A percentile compares a stretch with the other conserved stretches of the same genome.
Conservation (phyloP, 2,329 filamentous ascomycete species). For the Penicillium freii region DNA sequence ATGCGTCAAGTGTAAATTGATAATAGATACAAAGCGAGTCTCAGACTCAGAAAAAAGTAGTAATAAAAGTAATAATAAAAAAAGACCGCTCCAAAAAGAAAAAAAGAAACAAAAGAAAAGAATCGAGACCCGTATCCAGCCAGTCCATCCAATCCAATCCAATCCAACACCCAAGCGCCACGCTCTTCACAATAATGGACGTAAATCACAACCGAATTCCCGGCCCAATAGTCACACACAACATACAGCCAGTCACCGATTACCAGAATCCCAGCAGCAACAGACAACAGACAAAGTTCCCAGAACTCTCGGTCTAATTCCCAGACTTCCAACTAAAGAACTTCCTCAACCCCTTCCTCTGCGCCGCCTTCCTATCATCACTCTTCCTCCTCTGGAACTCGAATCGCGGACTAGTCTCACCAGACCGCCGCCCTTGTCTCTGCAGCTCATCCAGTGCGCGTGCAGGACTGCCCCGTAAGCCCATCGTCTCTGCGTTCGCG, state of each 20-base stretch:
- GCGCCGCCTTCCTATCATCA: slow-evolving; percentile 15
- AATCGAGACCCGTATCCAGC: slow-evolving; percentile 1
- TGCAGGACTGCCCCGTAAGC: slow-evolving; percentile 19
- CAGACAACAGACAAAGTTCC: background rate
- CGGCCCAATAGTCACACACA: background rate
- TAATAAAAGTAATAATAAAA: slow-evolving; percentile 2
- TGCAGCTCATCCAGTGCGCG: slow-evolving; percentile 25
- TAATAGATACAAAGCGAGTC: slow-evolving; percentile 5
- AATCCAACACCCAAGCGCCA: background rate
- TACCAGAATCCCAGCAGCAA: background rate
- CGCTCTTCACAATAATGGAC: background rate
- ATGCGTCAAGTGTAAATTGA: background rate
- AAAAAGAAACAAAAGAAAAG: background rate
- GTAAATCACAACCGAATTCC: background rate
- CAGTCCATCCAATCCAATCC: background rate
- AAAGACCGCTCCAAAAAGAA: background rate
- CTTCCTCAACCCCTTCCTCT: slow-evolving; percentile 20
- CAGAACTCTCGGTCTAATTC: slow-evolving; percentile 2
- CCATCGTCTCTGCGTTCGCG: slow-evolving; percentile 27
- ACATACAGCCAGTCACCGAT: background rate
- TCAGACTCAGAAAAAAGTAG: slow-evolving; percentile 9
- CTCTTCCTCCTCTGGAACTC: slow-evolving; percentile 4
- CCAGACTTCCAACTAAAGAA: slow-evolving; percentile 26
- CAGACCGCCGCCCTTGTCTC: slow-evolving; percentile 4
- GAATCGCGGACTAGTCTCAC: background rate